Evolutionary conservation across 23 red algal species (phyloP), one percentile per base, ranked within the genome.

Genomic region (Cyanidiococcus yangmingshanensis): DNA sequence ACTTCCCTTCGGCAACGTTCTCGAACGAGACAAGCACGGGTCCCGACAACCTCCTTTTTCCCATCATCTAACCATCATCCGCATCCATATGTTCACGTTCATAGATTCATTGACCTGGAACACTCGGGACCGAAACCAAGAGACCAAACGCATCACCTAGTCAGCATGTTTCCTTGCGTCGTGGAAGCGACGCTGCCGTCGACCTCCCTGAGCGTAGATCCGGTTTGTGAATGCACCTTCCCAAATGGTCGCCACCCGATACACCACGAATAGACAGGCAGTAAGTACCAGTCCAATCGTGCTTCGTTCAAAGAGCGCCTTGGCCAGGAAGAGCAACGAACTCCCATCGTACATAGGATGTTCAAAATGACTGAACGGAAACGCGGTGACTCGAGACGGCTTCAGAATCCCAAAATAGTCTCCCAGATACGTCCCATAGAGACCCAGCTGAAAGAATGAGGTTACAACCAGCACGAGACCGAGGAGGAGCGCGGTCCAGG

Each of bases 311-410:
- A 83, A 7, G 39, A 96, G 33, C 0, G 92, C 92, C 57, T 84
- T 84, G 37, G 80, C 80, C 37, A 88, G 57, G 45, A 96, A 96
- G 2, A 88, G 50, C 68, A 96, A 17, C 59, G 87, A 85, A 30
- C 86, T 83, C 38, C 92, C 92, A 38, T 96, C 92, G 71, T 96
- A 96, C 92, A 96, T 96, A 16, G 92, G 92, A 58, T 90, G 77
- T 25, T 76, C 68, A 40, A 78, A 83, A 25, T 74, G 25, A 40
- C 79, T 86, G 75, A 96, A 96, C 0, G 92, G 92, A 74, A 96
- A 96, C 34, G 77, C 87, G 1, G 84, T 83, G 1, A 96, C 87
- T 27, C 75, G 7, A 7, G 63, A 25, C 27, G 63, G 41, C 35
- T 79, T 40, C 37, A 90, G 76, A 51, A 96, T 90, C 0, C 92